Conservation (phyloP, 2,329 filamentous ascomycete species). For the Colletotrichum sp. region DNA sequence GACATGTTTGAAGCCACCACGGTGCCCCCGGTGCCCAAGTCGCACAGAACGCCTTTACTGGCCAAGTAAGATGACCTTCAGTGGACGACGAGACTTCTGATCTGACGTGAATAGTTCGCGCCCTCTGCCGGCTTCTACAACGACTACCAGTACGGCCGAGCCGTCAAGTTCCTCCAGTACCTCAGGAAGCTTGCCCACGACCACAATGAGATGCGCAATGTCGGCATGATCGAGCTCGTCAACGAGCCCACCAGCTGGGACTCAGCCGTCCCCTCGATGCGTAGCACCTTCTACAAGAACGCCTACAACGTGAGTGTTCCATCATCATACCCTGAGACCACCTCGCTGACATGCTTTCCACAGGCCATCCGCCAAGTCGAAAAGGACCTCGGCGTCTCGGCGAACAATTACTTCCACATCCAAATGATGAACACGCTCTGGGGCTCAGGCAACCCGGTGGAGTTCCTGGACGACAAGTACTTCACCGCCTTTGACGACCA, state of each 20-base stretch:
- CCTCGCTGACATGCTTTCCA: not conserved
- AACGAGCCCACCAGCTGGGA: constrained; percentile 58
- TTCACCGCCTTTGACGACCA: constrained; percentile 63
- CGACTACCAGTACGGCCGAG: constrained; percentile 61
- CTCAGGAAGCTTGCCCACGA: constrained; percentile 57
- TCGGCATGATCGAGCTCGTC: constrained; percentile 63
- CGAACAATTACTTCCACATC: constrained; percentile 55
- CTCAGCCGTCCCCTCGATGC: constrained; percentile 34
- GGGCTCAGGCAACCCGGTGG: constrained; percentile 59
- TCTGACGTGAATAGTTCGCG: constrained; percentile 19
- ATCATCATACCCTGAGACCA: not conserved
- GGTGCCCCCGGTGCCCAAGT: constrained; percentile 56
- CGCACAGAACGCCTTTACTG: constrained; percentile 51
- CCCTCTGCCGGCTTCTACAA: constrained; percentile 57
- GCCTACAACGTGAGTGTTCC: constrained; percentile 31
- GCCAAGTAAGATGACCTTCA: constrained; percentile 31
- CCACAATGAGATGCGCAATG: constrained; percentile 53
- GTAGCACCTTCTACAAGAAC: constrained; percentile 51
- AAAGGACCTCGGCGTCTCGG: constrained; percentile 41
- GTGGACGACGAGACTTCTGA: rapidly evolving
- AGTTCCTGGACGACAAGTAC: constrained; percentile 45
- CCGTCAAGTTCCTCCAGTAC: constrained; percentile 59
- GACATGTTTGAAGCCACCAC: constrained; percentile 38
- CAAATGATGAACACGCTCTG: constrained; percentile 55
- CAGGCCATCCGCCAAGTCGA: constrained; percentile 56